Evolutionary conservation across 2,329 filamentous ascomycete species (phyloP), one percentile per base, ranked within the genome.

Genomic region (Acrocalymma vagum): DNA sequence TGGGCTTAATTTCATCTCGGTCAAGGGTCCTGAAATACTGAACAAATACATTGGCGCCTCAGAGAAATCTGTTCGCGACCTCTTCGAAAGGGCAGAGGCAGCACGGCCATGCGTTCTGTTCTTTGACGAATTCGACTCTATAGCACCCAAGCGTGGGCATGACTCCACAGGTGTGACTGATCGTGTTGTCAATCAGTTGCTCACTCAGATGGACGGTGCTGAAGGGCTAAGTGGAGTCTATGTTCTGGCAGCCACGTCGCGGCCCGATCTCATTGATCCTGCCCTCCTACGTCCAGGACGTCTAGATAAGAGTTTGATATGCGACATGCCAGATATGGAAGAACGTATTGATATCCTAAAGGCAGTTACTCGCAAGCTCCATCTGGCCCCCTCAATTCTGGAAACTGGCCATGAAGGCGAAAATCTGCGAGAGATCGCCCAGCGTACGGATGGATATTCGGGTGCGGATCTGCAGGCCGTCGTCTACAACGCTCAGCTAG

Each of bases 31-130:
- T 0, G 95, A 99, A 70, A 97, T 99, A 44, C 75, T 99, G 38
- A 99, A 99, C 78, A 99, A 99, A 73, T 99, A 99, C 69, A 99
- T 99, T 44, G 94, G 94, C 63, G 94, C 94, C 1, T 95, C 89
- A 18, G 94, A 99, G 63, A 99, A 99, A 78, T 91, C 86, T 46
- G 92, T 99, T 6, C 85, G 95, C 27, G 94, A 99, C 67, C 78
- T 99, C 1, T 99, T 99, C 62, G 93, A 96, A 65, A 84, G 94
- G 27, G 94, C 94, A 0, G 85, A 87, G 63, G 93, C 94, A 3
- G 94, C 94, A 4, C 85, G 87, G 45, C 95, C 95, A 0, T 97
- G 94, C 58, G 89, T 99, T 4, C 78, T 99, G 7, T 99, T 99
- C 78, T 99, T 99, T 64, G 94, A 99, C 64, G 94, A 99, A 69